Evolutionary conservation across 805 yeast species (phyloP).

Genomic region (Candida awuae): DNA sequence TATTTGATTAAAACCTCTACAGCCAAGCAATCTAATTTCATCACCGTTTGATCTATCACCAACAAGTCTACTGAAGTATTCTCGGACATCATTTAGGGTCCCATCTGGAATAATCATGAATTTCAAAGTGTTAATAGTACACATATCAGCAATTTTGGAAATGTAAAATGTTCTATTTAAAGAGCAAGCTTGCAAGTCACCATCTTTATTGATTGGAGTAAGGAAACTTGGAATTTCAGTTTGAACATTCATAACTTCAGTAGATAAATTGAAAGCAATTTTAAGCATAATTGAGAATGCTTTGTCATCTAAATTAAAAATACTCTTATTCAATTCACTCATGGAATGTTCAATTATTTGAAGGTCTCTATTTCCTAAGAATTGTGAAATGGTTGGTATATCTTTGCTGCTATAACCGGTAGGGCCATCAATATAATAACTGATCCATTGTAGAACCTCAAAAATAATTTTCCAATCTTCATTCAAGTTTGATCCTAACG

Average conservation of each 20-base stretch:
- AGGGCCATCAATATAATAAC: constrained; percentile 61
- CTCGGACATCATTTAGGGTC: constrained; percentile 42
- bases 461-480: constrained; percentile 58
- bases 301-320: constrained; percentile 43
- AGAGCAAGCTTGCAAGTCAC: constrained; percentile 33
- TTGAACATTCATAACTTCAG: constrained; percentile 16
- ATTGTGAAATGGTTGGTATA: constrained; percentile 36
- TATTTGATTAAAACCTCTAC: constrained; percentile 44
- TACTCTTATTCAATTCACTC: constrained; percentile 54
- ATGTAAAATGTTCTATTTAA: constrained; percentile 52
- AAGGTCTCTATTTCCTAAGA: constrained; percentile 38
- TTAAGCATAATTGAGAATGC: constrained; percentile 43
- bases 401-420: constrained; percentile 35
- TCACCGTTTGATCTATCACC: constrained; percentile 36
- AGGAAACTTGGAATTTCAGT: constrained; percentile 9
- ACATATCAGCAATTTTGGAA: constrained; percentile 43
- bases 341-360: constrained; percentile 47
- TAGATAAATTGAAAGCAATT: constrained; percentile 40
- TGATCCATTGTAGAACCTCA: constrained; percentile 70
- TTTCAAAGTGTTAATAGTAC: constrained; percentile 43
- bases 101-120: constrained; percentile 36
- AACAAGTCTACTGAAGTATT: constrained; percentile 39
- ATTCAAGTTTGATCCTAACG: constrained; percentile 69
- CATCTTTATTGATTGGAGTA: constrained; percentile 17
- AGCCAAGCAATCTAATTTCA: constrained; percentile 40